phyloP scores from a whole-genome alignment of 2,329 filamentous ascomycete genomes.

The Sporothrix mexicana region DNA sequence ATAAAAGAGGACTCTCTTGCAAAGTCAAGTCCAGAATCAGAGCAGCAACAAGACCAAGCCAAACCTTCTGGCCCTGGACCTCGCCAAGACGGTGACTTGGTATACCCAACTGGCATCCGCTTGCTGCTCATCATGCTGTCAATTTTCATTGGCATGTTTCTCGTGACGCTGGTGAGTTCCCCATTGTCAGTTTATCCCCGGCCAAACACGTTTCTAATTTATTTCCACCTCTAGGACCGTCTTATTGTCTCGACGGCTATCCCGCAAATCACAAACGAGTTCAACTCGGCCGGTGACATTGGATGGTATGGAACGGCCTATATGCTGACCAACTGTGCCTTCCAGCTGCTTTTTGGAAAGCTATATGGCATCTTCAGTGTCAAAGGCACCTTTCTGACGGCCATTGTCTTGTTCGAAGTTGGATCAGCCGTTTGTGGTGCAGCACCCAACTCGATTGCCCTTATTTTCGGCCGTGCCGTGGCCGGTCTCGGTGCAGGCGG shows the following conservation, averaged over 20 bases:
- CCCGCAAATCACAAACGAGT: slow-evolving; percentile 35
- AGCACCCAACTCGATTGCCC: slow-evolving; percentile 48
- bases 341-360: slow-evolving; percentile 49
- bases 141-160: slow-evolving; percentile 30
- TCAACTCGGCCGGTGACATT: slow-evolving; percentile 35
- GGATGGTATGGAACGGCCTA: slow-evolving; percentile 38
- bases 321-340: slow-evolving; percentile 35
- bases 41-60: neutral
- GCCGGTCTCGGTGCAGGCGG: slow-evolving; percentile 49
- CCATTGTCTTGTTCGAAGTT: slow-evolving; percentile 47
- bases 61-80: neutral
- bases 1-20: neutral
- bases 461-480: slow-evolving; percentile 51
- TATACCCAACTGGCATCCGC: slow-evolving; percentile 27
- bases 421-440: slow-evolving; percentile 51
- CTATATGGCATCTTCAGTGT: slow-evolving; percentile 49
- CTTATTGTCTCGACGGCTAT: slow-evolving; percentile 39
- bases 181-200: neutral
- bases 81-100: slow-evolving; percentile 25
- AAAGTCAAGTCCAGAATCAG: neutral
- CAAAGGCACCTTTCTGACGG: slow-evolving; percentile 43
- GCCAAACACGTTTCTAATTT: neutral
- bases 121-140: slow-evolving; percentile 14
- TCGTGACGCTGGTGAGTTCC: slow-evolving; percentile 20
- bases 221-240: slow-evolving; percentile 24